Base-by-base conservation (phyloP, 495 filamentous ascomycete species). In the Bryoglossum gracile region DNA sequence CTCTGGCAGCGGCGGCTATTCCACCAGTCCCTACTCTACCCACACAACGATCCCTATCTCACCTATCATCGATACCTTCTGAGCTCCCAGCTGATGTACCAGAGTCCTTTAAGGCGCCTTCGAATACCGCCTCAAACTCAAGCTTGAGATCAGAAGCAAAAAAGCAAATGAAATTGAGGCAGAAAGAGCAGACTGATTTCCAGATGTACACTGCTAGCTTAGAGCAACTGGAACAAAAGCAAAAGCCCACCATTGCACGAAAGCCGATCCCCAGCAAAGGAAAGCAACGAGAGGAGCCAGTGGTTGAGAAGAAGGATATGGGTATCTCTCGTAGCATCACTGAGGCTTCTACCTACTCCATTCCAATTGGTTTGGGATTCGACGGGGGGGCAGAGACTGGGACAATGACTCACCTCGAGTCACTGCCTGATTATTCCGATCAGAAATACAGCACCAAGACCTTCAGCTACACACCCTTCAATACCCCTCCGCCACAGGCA, bases 31-130 rank as follows among this genome's bases (percentile, higher is more conserved):
- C 37, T 13, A 19, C 46, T 13, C 11, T 24, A 2, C 46, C 46
- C 10, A 2, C 6, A 4, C 8, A n/a, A 13, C 28, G 6, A 32
- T 18, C 10, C 8, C 8, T 8, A 5, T 5, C 34, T 18, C 34
- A 8, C 14, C 14, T 5, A 6, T 37, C 34, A 4, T 37, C 16
- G 14, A 11, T 1, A 16, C 23, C 1, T 16, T 25, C 25, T 4
- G 50, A 53, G 26, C 43, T 53, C 2, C 16, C 21, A 19, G 50
- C 50, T n/a, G 50, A 40, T 14, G 50, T 53, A 5, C 50, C 50
- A 8, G 8, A 9, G 1, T 36, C 28, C 19, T 51, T 42, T 16
- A 40, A 19, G n/a, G 41, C 42, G 16, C 43, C 43, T 19, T 8
- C 6, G 8, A 6, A n/a, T 25, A 28, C 40, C 2, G 19, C 40